Base-by-base conservation (phyloP, 768 basidiomycete genomes). In the Rhodotorula toruloides region DNA sequence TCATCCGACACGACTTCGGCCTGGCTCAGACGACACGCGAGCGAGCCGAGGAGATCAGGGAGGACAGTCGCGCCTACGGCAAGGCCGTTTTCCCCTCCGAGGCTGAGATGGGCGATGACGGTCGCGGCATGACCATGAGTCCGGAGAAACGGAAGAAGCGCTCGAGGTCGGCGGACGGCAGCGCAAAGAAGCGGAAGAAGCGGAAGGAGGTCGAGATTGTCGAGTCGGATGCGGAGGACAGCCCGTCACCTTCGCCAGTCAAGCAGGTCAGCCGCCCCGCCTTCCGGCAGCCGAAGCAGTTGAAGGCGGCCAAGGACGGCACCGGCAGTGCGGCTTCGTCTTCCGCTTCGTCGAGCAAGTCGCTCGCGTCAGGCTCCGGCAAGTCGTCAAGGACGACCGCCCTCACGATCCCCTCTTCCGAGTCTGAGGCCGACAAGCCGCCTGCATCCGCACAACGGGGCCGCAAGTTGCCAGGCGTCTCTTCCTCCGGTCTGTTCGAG, bases 21-120 rank as follows among this genome's bases (percentile, higher is more conserved):
- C 8, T 53, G 74, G 1, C 77, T 22, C 8, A 4, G 10, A 21
- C 54, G 14, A 9, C n/a, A 5, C 25, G 80, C 7, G 73, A 76
- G 0, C 80, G 78, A 1, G 90, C 88, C 0, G 73, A 87, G 17
- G 74, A 77, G 29, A 84, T 89, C 10, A 76, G 92, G 54, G 82
- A 84, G 36, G 86, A 89, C 52, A 93, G 91, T 65, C 82, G 87
- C 1, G 83, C 83, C 42, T 96, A 91, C 74, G 92, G 92, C 0
- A 86, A 86, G 13, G 85, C 87, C 11, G 88, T 89, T 85, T 93
- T 91, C 76, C 88, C 89, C 0, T 86, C 85, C 47, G 32, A 34
- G 31, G 32, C 1, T n/a, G 54, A 40, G 12, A 12, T 13, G 10
- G 43, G 12, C 43, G 43, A 40, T n/a, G n/a, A n/a, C n/a, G n/a